Conservation (phyloP, 768 basidiomycete genomes). For the Pleurotus eryngii region DNA sequence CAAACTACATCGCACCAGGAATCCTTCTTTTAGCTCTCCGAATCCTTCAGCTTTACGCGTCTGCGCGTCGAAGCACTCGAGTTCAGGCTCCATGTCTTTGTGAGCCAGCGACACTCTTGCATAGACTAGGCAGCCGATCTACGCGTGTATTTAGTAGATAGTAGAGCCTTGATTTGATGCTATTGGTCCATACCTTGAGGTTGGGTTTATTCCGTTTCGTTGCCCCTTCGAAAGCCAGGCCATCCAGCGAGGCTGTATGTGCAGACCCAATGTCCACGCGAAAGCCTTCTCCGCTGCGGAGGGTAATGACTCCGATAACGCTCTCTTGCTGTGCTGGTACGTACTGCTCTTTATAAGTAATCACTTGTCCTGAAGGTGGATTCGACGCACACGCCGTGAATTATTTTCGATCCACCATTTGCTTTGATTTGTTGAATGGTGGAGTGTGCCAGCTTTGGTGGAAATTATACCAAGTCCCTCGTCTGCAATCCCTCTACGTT, state of each 20-base stretch:
- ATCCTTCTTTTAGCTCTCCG: slow-evolving; percentile 90
- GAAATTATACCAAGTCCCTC: slow-evolving; percentile 40
- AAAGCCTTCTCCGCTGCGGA: slow-evolving; percentile 84
- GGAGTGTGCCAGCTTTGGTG: slow-evolving; percentile 68
- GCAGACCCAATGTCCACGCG: slow-evolving; percentile 92
- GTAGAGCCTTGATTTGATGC: background rate
- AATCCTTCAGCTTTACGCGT: slow-evolving; percentile 91
- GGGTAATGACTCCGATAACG: slow-evolving; percentile 80
- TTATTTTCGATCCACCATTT: slow-evolving; percentile 91
- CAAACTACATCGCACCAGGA: slow-evolving; percentile 77
- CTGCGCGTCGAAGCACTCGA: slow-evolving; percentile 94
- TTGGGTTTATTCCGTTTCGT: slow-evolving; percentile 93
- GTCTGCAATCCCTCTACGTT: background rate
- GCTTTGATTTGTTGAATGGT: slow-evolving; percentile 67
- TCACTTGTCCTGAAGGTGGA: background rate
- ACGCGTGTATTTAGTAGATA: background rate
- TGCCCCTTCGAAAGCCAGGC: slow-evolving; percentile 92
- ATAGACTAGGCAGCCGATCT: slow-evolving; percentile 92
- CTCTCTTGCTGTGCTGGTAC: slow-evolving; percentile 87
- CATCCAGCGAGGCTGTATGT: slow-evolving; percentile 82
- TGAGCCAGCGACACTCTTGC: slow-evolving; percentile 91
- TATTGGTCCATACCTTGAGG: slow-evolving; percentile 60
- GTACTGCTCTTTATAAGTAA: slow-evolving; percentile 54
- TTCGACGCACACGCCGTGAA: slow-evolving; percentile 69
- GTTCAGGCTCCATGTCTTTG: slow-evolving; percentile 97